These are phyloP conservation scores for Trypanosomatidae sp. DNA, from an alignment of 208 protist species.

Conservation along the genomic window DNA sequence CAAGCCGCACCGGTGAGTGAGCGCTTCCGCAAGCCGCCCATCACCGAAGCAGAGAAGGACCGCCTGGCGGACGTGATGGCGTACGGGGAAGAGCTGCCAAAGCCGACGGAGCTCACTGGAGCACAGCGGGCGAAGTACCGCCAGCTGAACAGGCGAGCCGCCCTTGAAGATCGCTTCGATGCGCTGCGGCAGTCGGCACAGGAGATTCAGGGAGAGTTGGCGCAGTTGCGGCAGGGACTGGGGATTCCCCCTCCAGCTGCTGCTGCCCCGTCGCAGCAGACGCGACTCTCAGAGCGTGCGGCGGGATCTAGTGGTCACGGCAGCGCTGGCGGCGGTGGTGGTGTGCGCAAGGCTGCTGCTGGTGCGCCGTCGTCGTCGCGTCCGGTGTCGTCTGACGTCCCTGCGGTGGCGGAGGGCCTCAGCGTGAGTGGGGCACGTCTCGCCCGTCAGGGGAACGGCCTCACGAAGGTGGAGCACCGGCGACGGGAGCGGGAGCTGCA, in stretches of 20 bases:
- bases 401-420: background rate
- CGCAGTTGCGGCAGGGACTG: conserved; percentile 25
- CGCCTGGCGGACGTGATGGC: conserved; percentile 79
- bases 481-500: conserved; percentile 53
- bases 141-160: conserved; percentile 43
- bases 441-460: conserved; percentile 4
- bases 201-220: conserved; percentile 51
- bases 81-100: conserved; percentile 66
- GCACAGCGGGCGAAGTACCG: conserved; percentile 51
- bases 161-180: conserved; percentile 69
- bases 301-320: background rate
- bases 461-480: conserved; percentile 41
- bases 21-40: conserved; percentile 40
- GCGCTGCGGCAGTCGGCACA: conserved; percentile 42
- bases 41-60: conserved; percentile 83
- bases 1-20: conserved; percentile 13
- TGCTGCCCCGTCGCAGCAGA: background rate
- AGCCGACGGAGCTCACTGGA: conserved; percentile 62
- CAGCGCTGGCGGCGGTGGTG: background rate
- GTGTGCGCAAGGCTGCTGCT: no score
- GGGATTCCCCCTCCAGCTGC: background rate
- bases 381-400: background rate
- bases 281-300: conserved; percentile 13
- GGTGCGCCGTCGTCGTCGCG: background rate
- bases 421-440: conserved; percentile 4